Evolutionary conservation across 306 rosid species (phyloP).

Genomic region (Fragaria ananassa): DNA sequence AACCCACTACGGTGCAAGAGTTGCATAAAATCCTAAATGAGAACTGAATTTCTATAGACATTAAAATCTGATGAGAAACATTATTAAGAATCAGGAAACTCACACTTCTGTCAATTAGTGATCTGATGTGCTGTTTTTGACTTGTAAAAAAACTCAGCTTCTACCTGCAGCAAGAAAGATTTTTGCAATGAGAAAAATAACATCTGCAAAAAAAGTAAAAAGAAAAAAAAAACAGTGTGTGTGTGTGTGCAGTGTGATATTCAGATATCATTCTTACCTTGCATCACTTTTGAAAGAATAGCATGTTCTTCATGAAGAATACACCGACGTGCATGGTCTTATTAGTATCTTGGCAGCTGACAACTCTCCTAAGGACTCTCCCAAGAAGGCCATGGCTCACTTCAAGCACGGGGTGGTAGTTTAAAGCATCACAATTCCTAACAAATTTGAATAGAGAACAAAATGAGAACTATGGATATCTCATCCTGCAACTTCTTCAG

Average conservation of each 20-base stretch:
- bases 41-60: background rate
- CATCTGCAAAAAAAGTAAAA: background rate
- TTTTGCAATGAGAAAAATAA: constrained; percentile 11
- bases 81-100: background rate
- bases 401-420: background rate
- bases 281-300: background rate
- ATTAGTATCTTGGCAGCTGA: constrained; percentile 3
- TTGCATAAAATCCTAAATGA: background rate
- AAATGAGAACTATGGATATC: background rate
- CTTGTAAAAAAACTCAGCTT: background rate
- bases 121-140: background rate
- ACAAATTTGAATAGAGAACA: background rate
- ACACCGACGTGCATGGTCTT: background rate
- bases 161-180: constrained; percentile 20
- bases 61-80: background rate
- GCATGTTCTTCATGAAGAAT: background rate
- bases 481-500: background rate
- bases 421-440: background rate
- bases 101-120: constrained; percentile 8
- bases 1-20: background rate
- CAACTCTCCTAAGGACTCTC: background rate
- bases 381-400: background rate
- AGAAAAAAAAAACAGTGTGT: background rate
- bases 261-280: constrained; percentile 2
- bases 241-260: background rate